Conservation (phyloP, 345 rosid species). For the Excoecaria agallocha region DNA sequence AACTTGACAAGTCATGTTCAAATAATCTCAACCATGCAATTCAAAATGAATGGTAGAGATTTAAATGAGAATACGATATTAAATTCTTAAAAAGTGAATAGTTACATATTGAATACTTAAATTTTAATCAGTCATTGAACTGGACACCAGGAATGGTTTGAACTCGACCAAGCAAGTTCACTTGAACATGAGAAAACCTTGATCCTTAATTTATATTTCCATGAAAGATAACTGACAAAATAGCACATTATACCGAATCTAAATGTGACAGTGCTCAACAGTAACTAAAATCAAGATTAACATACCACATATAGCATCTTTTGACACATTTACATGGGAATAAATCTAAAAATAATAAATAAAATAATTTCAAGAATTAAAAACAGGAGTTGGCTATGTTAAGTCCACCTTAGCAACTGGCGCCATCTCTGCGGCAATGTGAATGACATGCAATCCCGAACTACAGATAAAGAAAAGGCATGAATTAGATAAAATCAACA, state of each 20-base stretch:
- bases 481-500: constrained; percentile 26
- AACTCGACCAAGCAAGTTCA: not conserved
- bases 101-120: no score
- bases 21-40: not conserved
- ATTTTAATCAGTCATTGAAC: no score
- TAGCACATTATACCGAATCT: not conserved
- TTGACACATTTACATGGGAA: not conserved
- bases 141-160: no score
- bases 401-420: constrained; percentile 93
- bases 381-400: constrained; percentile 16
- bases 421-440: constrained; percentile 98
- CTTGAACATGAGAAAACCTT: not conserved
- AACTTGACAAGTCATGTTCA: no score
- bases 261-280: not conserved
- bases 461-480: constrained; percentile 54
- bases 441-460: constrained; percentile 77
- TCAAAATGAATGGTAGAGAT: not conserved
- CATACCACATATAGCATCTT: not conserved
- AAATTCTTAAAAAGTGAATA: not conserved
- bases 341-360: not conserved
- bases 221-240: not conserved
- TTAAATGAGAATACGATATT: not conserved
- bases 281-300: not conserved
- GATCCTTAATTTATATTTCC: constrained; percentile 11
- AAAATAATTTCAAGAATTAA: not conserved